Percentiles rank a stretch among this genome's conserved stretches.
Evolutionary conservation across 306 rosid species (phyloP).

Genomic region (Cajanus cajan): DNA sequence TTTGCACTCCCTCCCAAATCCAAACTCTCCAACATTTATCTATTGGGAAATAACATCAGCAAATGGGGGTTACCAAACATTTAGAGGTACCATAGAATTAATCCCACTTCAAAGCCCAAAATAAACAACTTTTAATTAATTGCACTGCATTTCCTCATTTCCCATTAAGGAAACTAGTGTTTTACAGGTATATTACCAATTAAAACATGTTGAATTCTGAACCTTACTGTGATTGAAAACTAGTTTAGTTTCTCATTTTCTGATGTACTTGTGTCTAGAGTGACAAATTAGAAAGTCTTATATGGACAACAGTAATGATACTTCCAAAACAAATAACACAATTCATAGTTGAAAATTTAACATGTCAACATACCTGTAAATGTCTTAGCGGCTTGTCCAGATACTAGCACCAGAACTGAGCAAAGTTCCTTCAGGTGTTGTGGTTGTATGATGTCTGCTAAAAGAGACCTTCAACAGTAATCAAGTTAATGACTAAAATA

Average conservation of each 20-base stretch:
- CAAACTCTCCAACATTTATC: conserved; percentile 19
- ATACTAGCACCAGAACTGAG: conserved; percentile 82
- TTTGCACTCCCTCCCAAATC: not conserved
- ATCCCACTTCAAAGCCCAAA: conserved; percentile 13
- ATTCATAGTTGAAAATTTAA: not conserved
- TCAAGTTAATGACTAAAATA: conserved; percentile 38
- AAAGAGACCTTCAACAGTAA: conserved; percentile 75
- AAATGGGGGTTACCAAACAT: conserved; percentile 8
- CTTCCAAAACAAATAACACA: not conserved
- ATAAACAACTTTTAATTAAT: conserved; percentile 8
- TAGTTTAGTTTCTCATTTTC: not conserved
- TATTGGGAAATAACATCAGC: conserved; percentile 8
- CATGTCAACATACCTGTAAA: conserved; percentile 57
- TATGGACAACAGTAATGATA: not conserved
- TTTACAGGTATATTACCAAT: not conserved
- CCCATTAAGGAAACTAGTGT: conserved; percentile 7
- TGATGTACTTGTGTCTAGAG: conserved; percentile 4
- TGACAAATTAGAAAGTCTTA: not conserved
- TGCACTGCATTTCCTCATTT: not conserved
- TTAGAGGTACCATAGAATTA: not conserved
- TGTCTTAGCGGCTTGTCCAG: conserved; percentile 86
- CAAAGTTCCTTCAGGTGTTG: conserved; percentile 95
- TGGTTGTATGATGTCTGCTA: conserved; percentile 97
- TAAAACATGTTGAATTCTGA: not conserved
- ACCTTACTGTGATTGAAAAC: not conserved